phyloP scores from a whole-genome alignment of 2,329 filamentous ascomycete species.

The Nigrograna mackinnonii region DNA sequence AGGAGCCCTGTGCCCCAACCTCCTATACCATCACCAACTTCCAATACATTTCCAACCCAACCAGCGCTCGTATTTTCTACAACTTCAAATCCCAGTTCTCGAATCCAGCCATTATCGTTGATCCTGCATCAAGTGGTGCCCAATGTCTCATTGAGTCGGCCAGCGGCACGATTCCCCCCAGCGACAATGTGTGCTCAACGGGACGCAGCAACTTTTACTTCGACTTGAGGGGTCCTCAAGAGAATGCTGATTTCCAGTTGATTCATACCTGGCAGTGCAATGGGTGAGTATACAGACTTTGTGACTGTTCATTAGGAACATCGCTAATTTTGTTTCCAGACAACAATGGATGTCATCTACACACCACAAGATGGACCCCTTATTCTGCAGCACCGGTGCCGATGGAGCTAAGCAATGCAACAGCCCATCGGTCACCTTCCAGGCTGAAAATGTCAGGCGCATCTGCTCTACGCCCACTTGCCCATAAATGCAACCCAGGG shows the following conservation, averaged over 20 bases:
- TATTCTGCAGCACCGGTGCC: constrained; percentile 12
- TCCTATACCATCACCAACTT: constrained; percentile 30
- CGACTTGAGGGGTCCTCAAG: constrained; percentile 19
- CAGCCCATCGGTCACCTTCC: constrained; percentile 11
- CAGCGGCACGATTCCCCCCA: constrained; percentile 18
- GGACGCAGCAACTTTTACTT: constrained; percentile 22
- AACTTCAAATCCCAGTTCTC: constrained; percentile 24
- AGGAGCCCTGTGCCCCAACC: constrained; percentile 21
- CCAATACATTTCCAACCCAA: constrained; percentile 11
- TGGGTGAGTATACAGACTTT: constrained; percentile 19
- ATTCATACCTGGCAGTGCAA: constrained; percentile 31
- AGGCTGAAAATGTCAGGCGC: constrained; percentile 22
- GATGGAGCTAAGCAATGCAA: constrained; percentile 10
- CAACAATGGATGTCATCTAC: constrained; percentile 23
- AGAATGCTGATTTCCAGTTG: constrained; percentile 25
- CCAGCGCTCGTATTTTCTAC: constrained; percentile 23
- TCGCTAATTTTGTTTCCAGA: background rate
- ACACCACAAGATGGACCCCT: constrained; percentile 13
- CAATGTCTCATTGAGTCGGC: constrained; percentile 19
- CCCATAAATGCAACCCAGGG: too few relatives aligned
- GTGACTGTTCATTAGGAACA: background rate
- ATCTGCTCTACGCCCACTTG: constrained; percentile 20
- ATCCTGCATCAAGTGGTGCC: constrained; percentile 17
- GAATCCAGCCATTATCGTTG: constrained; percentile 14
- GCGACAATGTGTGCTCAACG: constrained; percentile 22